Conservation (phyloP, 768 basidiomycete genomes). For the Cantharellus cinnabarinus region DNA sequence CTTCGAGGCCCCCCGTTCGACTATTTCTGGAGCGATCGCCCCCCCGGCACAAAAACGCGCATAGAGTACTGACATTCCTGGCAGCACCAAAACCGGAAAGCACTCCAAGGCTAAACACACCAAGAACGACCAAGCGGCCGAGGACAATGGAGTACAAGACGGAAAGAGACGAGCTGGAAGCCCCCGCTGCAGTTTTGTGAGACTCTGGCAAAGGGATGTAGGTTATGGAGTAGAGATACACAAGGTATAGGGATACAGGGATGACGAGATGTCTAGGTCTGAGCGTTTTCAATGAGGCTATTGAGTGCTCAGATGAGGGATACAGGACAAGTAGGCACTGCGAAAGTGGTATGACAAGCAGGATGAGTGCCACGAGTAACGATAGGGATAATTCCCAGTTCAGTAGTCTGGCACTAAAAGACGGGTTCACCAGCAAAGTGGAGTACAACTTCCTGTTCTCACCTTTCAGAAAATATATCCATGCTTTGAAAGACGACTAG, state of each 20-base stretch:
- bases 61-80: neutral
- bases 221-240: neutral
- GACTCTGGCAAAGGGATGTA: neutral
- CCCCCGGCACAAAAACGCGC: neutral
- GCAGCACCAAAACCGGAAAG: conserved; percentile 49
- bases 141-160: neutral
- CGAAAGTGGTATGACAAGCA: conserved; percentile 44
- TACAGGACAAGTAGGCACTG: conserved; percentile 14
- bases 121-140: conserved; percentile 37
- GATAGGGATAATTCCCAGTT: conserved; percentile 52
- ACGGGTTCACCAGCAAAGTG: no score
- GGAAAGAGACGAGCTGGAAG: neutral
- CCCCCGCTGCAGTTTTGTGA: no score
- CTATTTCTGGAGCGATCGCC: neutral
- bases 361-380: conserved; percentile 36
- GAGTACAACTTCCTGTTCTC: conserved; percentile 12
- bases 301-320: neutral
- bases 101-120: conserved; percentile 57
- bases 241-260: neutral
- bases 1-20: neutral
- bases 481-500: conserved; percentile 54
- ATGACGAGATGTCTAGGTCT: no score
- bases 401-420: conserved; percentile 33
- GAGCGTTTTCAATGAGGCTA: no score
- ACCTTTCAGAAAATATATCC: conserved; percentile 34